These are phyloP conservation scores for Metschnikowia similis DNA, from an alignment of 805 yeast genomes.

Conservation along the genomic window DNA sequence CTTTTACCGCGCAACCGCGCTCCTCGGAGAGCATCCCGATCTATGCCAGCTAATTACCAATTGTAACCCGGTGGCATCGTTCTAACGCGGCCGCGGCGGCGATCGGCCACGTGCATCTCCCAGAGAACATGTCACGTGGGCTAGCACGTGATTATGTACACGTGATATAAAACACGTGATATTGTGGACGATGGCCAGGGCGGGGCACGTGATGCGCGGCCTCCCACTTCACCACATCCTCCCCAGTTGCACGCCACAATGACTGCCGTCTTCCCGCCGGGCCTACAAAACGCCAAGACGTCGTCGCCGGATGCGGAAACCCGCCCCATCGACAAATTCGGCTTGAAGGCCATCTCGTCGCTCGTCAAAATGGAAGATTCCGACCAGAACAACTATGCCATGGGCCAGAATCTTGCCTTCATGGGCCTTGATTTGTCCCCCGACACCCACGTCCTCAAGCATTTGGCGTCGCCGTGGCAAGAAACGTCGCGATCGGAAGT, in stretches of 20 bases:
- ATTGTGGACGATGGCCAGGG: no score
- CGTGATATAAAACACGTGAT: no score
- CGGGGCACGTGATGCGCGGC: not conserved
- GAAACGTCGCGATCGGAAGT: slow-evolving; percentile 89
- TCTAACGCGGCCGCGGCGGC: no score
- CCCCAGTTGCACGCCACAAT: not conserved
- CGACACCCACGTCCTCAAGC: slow-evolving; percentile 49
- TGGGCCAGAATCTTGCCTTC: slow-evolving; percentile 70
- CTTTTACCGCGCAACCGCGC: no score
- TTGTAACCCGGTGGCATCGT: no score
- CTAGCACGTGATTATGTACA: no score
- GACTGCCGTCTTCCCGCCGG: slow-evolving; percentile 17
- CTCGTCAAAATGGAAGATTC: slow-evolving; percentile 58
- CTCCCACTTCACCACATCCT: not conserved
- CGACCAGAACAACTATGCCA: slow-evolving; percentile 62
- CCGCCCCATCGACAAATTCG: slow-evolving; percentile 57
- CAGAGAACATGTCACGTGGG: no score
- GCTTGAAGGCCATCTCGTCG: slow-evolving; percentile 59
- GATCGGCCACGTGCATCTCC: no score
- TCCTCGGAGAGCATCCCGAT: no score
- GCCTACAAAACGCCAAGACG: slow-evolving; percentile 10
- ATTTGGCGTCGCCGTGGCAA: slow-evolving; percentile 90
- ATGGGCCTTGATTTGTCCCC: slow-evolving; percentile 58
- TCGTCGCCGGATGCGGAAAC: slow-evolving; percentile 7
- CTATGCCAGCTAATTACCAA: no score